A percentile compares a stretch with the other conserved stretches of the same genome.
Evolutionary conservation across 148 eudicot species (phyloP).

Genomic region (Rhododendron henanense): DNA sequence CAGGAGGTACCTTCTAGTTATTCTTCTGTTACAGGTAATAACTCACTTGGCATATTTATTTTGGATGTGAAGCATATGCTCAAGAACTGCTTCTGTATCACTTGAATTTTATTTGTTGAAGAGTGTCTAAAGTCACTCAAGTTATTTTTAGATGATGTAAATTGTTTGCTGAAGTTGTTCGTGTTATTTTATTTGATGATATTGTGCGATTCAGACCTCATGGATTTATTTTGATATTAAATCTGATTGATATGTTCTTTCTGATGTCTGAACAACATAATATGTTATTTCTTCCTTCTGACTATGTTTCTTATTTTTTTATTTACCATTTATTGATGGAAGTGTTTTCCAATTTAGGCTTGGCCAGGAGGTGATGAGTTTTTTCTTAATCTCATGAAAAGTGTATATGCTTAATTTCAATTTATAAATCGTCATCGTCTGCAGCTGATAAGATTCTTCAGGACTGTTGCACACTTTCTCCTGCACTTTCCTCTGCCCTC

Average conservation of each 20-base stretch:
- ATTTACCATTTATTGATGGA: background rate
- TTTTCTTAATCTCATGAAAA: background rate
- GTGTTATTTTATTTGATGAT: conserved; percentile 1
- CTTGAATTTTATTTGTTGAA: background rate
- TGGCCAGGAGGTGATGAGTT: background rate
- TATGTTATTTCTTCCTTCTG: background rate
- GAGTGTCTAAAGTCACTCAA: background rate
- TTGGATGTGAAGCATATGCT: conserved; percentile 39
- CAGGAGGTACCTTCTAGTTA: conserved; percentile 99
- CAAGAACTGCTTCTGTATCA: conserved; percentile 16
- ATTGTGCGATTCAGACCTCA: background rate
- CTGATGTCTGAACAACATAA: background rate
- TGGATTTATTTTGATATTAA: background rate
- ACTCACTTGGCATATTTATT: conserved; percentile 44
- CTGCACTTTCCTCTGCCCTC: background rate
- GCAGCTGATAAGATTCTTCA: background rate
- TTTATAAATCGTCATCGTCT: background rate
- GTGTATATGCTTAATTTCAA: background rate
- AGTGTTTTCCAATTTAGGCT: background rate
- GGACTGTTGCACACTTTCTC: background rate
- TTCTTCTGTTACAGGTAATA: conserved; percentile 97
- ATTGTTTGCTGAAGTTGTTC: background rate
- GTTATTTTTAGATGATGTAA: background rate
- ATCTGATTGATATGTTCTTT: background rate
- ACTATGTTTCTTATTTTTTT: background rate